Evolutionary conservation across 2,329 filamentous ascomycete genomes (phyloP), one percentile per base, ranked within the genome.

Genomic region (Aspergillus fijiensis): DNA sequence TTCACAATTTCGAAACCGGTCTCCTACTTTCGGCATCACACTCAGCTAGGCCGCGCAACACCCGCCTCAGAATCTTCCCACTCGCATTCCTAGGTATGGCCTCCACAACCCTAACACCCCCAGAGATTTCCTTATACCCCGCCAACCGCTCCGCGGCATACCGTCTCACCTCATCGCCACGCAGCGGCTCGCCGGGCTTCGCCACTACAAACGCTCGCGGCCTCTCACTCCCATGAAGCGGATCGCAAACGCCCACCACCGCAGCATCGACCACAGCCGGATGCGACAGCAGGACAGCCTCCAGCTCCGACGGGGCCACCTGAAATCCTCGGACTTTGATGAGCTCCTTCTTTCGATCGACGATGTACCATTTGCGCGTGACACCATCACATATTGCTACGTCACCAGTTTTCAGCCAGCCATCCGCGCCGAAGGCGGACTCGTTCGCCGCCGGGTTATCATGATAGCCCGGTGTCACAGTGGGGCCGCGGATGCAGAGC

Each of bases 311-410:
- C 0, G 85, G 85, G 0, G 85, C 78, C 2, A 88, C 85, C 69
- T 87, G 85, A 71, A 86, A 87, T 3, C 85, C 86, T 71, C 89
- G 86, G 70, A 81, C 86, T 73, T 87, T 83, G 70, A 76, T 75
- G 25, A 75, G 65, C 59, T 72, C 76, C 77, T 89, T 90, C 25
- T 27, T 27, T 27, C 25, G 25, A 27, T 27, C 25, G 6, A 27
- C 25, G 25, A 27, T 27, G 25, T 27, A 27, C 25, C 25, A 27
- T 27, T 27, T 27, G 25, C 25, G 25, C 25, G 25, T 27, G 4
- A 7, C 25, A 27, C 25, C 5, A 1, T 27, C 25, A 6, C 25
- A 27, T 27, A 27, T 27, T 4, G 25, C 25, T 27, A 27, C 25
- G 25, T 27, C 25, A 27, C 25, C 25, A 27, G 25, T 27, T 27